These are phyloP conservation scores for Radiomyces spectabilis DNA, from an alignment of 192 early-diverging fungal species.

Conservation along the genomic window DNA sequence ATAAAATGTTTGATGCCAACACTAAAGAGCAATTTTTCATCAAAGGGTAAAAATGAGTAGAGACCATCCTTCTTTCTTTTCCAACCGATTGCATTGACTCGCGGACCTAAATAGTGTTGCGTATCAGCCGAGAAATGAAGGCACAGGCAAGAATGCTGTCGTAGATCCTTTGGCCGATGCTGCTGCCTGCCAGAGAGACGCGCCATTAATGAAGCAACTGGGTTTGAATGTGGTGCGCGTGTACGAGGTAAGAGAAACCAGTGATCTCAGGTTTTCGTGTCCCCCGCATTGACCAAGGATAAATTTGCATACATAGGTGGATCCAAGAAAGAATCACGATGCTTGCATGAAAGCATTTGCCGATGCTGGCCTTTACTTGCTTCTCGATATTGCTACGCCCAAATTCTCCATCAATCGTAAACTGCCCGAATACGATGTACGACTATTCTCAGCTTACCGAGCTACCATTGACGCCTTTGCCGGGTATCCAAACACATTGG, in stretches of 20 bases:
- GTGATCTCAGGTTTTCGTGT: not conserved
- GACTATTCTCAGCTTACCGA: constrained; percentile 47
- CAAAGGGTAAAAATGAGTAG: constrained; percentile 41
- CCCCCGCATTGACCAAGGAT: not conserved
- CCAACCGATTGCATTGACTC: not conserved
- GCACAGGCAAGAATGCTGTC: constrained; percentile 28
- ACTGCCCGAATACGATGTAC: constrained; percentile 48
- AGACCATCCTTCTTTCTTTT: not conserved
- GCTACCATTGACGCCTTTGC: constrained; percentile 59
- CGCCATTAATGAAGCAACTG: constrained; percentile 56
- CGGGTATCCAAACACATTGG: constrained; percentile 57
- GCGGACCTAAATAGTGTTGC: constrained; percentile 30
- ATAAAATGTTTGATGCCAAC: constrained; percentile 64
- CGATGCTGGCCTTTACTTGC: constrained; percentile 62
- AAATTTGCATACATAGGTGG: constrained; percentile 23
- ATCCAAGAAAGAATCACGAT: constrained; percentile 56
- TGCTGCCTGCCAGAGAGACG: constrained; percentile 52
- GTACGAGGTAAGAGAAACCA: constrained; percentile 44
- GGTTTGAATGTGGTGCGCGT: constrained; percentile 66
- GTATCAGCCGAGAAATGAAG: constrained; percentile 50
- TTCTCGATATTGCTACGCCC: constrained; percentile 59
- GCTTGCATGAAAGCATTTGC: constrained; percentile 62
- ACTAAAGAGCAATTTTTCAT: constrained; percentile 70
- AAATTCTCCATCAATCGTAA: constrained; percentile 58
- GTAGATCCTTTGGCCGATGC: constrained; percentile 57